These are phyloP conservation scores for Sugiyamaella castrensis DNA, from an alignment of 1,139 yeast species.

Conservation along the genomic window DNA sequence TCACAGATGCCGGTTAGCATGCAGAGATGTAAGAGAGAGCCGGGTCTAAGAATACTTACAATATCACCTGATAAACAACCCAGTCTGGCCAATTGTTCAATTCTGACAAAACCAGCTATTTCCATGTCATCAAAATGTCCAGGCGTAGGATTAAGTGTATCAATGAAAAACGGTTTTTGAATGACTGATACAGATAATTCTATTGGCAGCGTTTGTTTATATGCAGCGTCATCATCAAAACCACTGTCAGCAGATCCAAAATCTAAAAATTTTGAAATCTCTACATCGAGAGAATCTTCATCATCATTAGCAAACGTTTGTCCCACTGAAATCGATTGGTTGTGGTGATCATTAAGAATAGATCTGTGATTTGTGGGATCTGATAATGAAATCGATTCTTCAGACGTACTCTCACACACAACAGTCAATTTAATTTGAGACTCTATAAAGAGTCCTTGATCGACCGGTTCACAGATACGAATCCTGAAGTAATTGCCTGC, in stretches of 20 bases:
- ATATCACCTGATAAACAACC: conserved; percentile 72
- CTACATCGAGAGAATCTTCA: conserved; percentile 23
- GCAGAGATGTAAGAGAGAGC: no score
- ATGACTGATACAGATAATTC: conserved; percentile 27
- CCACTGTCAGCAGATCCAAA: conserved; percentile 15
- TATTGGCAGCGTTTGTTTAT: conserved; percentile 5
- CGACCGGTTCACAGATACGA: conserved; percentile 66
- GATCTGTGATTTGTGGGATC: conserved; percentile 11
- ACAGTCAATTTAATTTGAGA: conserved; percentile 51
- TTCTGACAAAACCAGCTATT: conserved; percentile 52
- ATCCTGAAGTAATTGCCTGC: conserved; percentile 35
- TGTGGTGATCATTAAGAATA: no score
- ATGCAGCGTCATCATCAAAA: conserved; percentile 12
- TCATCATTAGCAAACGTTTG: no score
- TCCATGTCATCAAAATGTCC: conserved; percentile 41
- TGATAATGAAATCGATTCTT: conserved; percentile 11
- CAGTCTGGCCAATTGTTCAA: conserved; percentile 51
- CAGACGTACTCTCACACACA: conserved; percentile 39
- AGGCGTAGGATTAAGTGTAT: conserved; percentile 32
- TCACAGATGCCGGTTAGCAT: no score
- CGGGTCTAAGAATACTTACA: conserved; percentile 37
- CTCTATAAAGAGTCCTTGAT: conserved; percentile 55
- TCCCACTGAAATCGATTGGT: no score
- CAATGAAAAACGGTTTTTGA: conserved; percentile 22
- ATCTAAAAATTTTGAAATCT: conserved; percentile 31